Base-by-base conservation (phyloP, 768 basidiomycete species). In the Amyloporia xantha region DNA sequence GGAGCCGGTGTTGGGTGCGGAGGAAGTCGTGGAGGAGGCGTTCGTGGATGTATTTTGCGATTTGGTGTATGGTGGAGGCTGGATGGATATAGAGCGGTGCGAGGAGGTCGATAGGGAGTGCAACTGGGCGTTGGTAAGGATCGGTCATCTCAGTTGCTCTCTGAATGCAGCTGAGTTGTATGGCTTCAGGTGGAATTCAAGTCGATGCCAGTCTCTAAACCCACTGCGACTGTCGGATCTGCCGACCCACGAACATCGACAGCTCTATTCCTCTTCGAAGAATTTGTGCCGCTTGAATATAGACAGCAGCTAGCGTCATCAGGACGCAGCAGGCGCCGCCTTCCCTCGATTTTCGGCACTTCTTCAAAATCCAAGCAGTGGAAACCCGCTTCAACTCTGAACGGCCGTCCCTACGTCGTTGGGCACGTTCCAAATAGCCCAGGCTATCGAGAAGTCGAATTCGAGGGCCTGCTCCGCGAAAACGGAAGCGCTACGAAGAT, bases 251-350 rank as follows among this genome's bases (percentile, higher is more conserved):
- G 92, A n/a, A 84, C 78, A 1, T 71, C 81, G 0, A 73, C 79
- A 0, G 76, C 82, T 0, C 77, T 91, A 41, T 77, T 96, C 45
- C 68, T 97, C 5, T 94, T 91, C 54, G 93, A 99, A 66, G 96
- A 98, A 65, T 88, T 91, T 48, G 91, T 99, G 2, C 95, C 94
- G 0, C 68, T 79, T 33, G 93, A 92, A 62, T 92, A 91, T 59
- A 74, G 88, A 3, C 81, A 87, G 39, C 83, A 89, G 55, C 74
- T 94, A 5, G 79, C 68, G 4, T 66, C 80, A 5, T 70, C 74
- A 13, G 72, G 77, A 2, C 69, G 74, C 0, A 70, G 69, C 6
- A 69, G 66, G 15, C 74, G 81, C 13, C 79, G 82, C 6, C 66
- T 89, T n/a, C 83, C 83, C 2, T 82, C 82, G 13, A 67, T 86